These are phyloP conservation scores for Parietaria judaica DNA, from an alignment of 306 rosid genomes.

Conservation along the genomic window DNA sequence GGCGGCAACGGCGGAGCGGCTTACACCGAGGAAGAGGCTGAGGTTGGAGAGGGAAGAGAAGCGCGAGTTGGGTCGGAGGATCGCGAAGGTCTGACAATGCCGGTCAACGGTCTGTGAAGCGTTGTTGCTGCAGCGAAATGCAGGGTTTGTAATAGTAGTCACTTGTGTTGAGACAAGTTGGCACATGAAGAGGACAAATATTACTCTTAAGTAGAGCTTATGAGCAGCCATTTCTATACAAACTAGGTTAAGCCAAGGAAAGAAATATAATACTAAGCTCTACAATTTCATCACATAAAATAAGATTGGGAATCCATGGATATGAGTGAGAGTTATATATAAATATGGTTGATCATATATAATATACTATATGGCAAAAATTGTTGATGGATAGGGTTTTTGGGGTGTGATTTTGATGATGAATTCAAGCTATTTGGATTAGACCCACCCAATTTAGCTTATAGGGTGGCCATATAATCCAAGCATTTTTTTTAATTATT, in stretches of 20 bases:
- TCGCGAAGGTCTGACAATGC: conserved; percentile 60
- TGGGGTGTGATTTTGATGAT: conserved; percentile 27
- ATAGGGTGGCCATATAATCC: conserved; percentile 17
- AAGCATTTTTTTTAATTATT: conserved; percentile 6
- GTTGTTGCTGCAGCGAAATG: conserved; percentile 43
- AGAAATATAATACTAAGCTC: neutral
- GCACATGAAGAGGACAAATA: conserved; percentile 40
- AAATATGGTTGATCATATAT: no score
- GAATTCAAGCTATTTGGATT: conserved; percentile 29
- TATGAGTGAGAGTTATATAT: no score
- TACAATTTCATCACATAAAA: neutral
- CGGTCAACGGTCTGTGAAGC: conserved; percentile 14
- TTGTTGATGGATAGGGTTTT: conserved; percentile 35
- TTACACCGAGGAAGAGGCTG: conserved; percentile 61
- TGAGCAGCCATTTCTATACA: conserved; percentile 33
- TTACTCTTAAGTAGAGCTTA: conserved; percentile 23
- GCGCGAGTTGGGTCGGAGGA: conserved; percentile 51
- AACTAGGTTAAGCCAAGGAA: neutral
- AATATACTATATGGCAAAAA: conserved; percentile 19
- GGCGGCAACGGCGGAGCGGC: conserved; percentile 36
- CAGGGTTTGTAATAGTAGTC: conserved; percentile 37
- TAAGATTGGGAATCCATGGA: no score
- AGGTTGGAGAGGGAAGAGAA: conserved; percentile 69
- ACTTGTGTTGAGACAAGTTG: conserved; percentile 33
- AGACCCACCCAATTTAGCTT: conserved; percentile 6